phyloP scores from a whole-genome alignment of 257 asterid species.

The Verbena officinalis region DNA sequence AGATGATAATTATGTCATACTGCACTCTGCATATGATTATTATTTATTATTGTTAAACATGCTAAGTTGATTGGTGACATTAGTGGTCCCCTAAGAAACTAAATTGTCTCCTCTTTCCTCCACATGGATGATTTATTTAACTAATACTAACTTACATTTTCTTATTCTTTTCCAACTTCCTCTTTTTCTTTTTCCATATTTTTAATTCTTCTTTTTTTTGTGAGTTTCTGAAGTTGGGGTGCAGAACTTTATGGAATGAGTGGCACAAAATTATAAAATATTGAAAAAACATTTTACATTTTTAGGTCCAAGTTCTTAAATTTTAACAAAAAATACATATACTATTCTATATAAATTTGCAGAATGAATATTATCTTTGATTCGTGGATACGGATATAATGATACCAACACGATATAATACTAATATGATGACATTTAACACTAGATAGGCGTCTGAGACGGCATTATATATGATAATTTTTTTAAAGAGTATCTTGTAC shows the following conservation, averaged over 20 bases:
- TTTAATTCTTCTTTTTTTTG: not conserved
- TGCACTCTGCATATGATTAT: constrained; percentile 47
- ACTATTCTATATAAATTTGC: too few relatives aligned
- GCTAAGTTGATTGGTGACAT: constrained; percentile 42
- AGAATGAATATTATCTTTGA: too few relatives aligned
- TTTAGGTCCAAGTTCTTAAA: too few relatives aligned
- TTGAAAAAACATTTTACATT: too few relatives aligned
- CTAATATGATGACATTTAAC: too few relatives aligned
- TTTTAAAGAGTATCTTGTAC: too few relatives aligned
- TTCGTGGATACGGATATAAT: too few relatives aligned
- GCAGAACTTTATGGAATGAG: not conserved
- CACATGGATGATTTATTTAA: constrained; percentile 19
- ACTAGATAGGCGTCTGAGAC: too few relatives aligned
- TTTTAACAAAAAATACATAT: too few relatives aligned
- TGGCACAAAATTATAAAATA: too few relatives aligned
- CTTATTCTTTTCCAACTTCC: constrained; percentile 16
- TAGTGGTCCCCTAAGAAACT: constrained; percentile 37
- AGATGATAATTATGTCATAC: constrained; percentile 25
- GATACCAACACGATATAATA: too few relatives aligned
- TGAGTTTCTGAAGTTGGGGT: constrained; percentile 15
- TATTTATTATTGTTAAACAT: constrained; percentile 35
- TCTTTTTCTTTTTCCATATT: not conserved
- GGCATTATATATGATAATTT: too few relatives aligned
- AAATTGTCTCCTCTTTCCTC: constrained; percentile 30
- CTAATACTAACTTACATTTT: constrained; percentile 11